A percentile compares a stretch with the other conserved stretches of the same genome.
phyloP scores from a whole-genome alignment of 2,329 filamentous ascomycete species.

The Nemania sp. region DNA sequence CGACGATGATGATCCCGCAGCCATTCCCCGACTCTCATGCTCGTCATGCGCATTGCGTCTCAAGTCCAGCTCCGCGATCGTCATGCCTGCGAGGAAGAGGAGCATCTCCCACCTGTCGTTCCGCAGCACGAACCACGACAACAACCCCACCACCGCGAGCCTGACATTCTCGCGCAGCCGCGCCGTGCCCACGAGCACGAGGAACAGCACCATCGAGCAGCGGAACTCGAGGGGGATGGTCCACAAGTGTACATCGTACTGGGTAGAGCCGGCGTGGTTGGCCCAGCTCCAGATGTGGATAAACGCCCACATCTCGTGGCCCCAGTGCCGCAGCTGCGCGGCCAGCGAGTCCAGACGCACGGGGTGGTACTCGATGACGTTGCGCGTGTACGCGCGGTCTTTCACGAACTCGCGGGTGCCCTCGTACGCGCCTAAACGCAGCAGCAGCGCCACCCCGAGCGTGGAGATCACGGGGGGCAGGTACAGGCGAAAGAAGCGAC shows the following conservation, averaged over 20 bases:
- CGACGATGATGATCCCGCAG: neutral
- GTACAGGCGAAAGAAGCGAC: conserved; percentile 64
- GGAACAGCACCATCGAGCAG: conserved; percentile 68
- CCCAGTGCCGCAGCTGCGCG: conserved; percentile 61
- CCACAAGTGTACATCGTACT: conserved; percentile 71
- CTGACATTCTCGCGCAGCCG: conserved; percentile 59
- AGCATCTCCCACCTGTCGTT: conserved; percentile 66
- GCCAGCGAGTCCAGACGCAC: conserved; percentile 52
- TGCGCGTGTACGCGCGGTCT: conserved; percentile 59
- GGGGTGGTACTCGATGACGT: conserved; percentile 63
- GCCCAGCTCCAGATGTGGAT: conserved; percentile 65
- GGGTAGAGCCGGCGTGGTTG: conserved; percentile 60
- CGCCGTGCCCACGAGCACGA: conserved; percentile 63
- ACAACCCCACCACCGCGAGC: conserved; percentile 55
- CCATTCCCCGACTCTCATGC: conserved; percentile 8
- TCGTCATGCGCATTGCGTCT: conserved; percentile 60
- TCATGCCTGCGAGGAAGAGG: conserved; percentile 66
- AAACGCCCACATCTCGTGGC: conserved; percentile 61
- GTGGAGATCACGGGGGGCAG: conserved; percentile 64
- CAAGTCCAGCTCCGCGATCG: conserved; percentile 67
- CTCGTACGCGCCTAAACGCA: conserved; percentile 62
- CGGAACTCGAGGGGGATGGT: conserved; percentile 72
- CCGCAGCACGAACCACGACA: conserved; percentile 60
- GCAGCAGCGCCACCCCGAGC: conserved; percentile 58
- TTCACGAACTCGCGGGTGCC: conserved; percentile 60